A percentile compares a stretch with the other conserved stretches of the same genome.
phyloP scores from a whole-genome alignment of 2,329 filamentous ascomycete genomes.

The Chrysoporthe deuterocubensis region DNA sequence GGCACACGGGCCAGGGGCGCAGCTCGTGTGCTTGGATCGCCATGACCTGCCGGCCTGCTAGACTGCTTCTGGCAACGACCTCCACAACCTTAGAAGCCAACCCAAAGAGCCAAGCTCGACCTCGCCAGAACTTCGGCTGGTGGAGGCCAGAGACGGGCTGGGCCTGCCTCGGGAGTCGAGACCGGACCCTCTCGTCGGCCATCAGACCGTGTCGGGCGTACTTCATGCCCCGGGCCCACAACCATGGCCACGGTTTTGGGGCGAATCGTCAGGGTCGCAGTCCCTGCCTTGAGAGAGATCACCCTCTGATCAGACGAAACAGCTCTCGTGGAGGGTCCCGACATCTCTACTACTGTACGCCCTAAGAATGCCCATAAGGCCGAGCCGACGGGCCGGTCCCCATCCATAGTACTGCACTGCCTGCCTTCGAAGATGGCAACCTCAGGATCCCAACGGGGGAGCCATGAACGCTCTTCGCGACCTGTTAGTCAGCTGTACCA shows the following conservation, averaged over 20 bases:
- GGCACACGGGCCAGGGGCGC: not conserved
- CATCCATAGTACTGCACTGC: too few relatives aligned
- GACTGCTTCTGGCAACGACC: constrained; percentile 20
- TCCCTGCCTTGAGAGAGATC: not conserved
- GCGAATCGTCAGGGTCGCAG: not conserved
- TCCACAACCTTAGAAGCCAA: not conserved
- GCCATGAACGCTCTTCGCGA: too few relatives aligned
- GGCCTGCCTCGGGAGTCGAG: not conserved
- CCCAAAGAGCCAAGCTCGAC: not conserved
- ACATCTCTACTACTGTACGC: not conserved
- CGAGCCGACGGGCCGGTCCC: too few relatives aligned
- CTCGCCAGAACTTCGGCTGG: not conserved
- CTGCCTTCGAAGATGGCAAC: too few relatives aligned
- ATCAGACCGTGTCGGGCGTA: not conserved
- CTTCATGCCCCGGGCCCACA: not conserved
- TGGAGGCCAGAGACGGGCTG: not conserved
- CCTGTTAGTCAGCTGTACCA: too few relatives aligned
- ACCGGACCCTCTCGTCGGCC: not conserved
- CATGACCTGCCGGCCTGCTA: constrained; percentile 18
- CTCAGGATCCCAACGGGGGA: too few relatives aligned
- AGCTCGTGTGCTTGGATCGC: constrained; percentile 3
- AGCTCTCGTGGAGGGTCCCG: not conserved
- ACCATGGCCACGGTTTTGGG: not conserved
- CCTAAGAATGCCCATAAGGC: not conserved
- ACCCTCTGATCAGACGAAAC: not conserved